A percentile compares a stretch with the other conserved stretches of the same genome.
Evolutionary conservation across 2,329 filamentous ascomycete species (phyloP).

Genomic region (Alternaria sp.): DNA sequence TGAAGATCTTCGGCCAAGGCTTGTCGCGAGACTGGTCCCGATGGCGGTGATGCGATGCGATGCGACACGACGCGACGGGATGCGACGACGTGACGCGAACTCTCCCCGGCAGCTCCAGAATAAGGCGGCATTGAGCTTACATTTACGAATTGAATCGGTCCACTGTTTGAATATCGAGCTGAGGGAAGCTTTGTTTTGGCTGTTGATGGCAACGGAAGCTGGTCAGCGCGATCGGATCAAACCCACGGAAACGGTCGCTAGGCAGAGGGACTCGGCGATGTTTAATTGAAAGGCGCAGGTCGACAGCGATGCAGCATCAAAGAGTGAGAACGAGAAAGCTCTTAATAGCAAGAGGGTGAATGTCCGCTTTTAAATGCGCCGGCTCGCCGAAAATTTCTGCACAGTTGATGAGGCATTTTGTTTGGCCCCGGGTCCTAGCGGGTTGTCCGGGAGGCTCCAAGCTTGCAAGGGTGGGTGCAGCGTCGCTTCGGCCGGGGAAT

Average conservation of each 20-base stretch:
- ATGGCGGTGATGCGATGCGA: slow-evolving; percentile 12
- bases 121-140: slow-evolving; percentile 34
- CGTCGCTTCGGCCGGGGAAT: slow-evolving; percentile 27
- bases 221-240: slow-evolving; percentile 38
- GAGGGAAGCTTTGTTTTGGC: slow-evolving; percentile 21
- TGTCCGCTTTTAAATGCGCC: slow-evolving; percentile 39
- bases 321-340: slow-evolving; percentile 16
- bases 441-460: slow-evolving; percentile 31
- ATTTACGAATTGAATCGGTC: slow-evolving; percentile 36
- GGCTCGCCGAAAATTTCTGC: slow-evolving; percentile 44
- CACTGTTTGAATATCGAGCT: slow-evolving; percentile 19
- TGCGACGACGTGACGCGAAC: slow-evolving; percentile 9
- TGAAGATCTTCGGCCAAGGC: slow-evolving; percentile 13
- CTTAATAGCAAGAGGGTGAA: slow-evolving; percentile 23
- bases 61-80: not conserved
- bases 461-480: slow-evolving; percentile 25
- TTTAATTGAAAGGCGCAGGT: slow-evolving; percentile 24
- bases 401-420: slow-evolving; percentile 45
- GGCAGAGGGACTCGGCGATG: slow-evolving; percentile 28
- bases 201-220: slow-evolving; percentile 32
- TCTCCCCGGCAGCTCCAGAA: slow-evolving; percentile 23
- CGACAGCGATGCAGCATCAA: slow-evolving; percentile 40
- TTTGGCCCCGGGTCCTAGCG: slow-evolving; percentile 40
- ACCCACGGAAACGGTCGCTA: slow-evolving; percentile 32
- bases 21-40: slow-evolving; percentile 20